Percentiles rank a stretch among this genome's conserved stretches.
These are phyloP conservation scores for Tylopilus plumbeoviolaceoides DNA, from an alignment of 768 basidiomycete species.

Conservation along the genomic window DNA sequence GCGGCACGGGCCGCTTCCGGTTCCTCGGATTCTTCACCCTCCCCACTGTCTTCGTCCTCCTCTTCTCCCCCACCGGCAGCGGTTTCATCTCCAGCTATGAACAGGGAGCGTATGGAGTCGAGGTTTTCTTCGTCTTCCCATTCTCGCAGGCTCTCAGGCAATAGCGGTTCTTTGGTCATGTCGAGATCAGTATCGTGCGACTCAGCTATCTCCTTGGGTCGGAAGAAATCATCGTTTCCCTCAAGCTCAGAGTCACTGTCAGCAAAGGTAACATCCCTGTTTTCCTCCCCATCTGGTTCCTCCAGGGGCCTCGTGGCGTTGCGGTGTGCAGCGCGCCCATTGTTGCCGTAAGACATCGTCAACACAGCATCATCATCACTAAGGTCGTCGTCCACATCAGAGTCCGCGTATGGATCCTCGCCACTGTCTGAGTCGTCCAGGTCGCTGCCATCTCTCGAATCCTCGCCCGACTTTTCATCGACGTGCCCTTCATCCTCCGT, in stretches of 20 bases:
- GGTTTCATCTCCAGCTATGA: constrained; percentile 72
- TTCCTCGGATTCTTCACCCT: constrained; percentile 30
- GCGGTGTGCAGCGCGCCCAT: too few species aligned
- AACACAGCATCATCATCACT: too few species aligned
- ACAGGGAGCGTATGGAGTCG: constrained; percentile 80
- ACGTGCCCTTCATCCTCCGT: too few species aligned
- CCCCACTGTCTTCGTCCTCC: constrained; percentile 38
- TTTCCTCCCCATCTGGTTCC: too few species aligned
- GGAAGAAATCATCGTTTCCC: too few species aligned
- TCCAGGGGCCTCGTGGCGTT: too few species aligned
- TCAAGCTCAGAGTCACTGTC: constrained; percentile 79
- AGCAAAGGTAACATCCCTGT: constrained; percentile 65
- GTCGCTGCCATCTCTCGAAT: too few species aligned
- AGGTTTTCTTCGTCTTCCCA: constrained; percentile 87
- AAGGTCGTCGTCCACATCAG: too few species aligned
- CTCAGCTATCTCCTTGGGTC: constrained; percentile 46
- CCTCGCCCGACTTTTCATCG: too few species aligned
- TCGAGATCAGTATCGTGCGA: constrained; percentile 56
- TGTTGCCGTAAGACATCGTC: too few species aligned
- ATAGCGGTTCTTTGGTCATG: constrained; percentile 59
- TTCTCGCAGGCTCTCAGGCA: constrained; percentile 49
- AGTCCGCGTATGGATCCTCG: too few species aligned
- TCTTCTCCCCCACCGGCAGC: constrained; percentile 37
- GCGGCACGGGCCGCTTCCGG: constrained; percentile 39
- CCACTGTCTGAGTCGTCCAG: too few species aligned